Base-by-base conservation (phyloP, 2,329 filamentous ascomycete species). In the Epichloe coenophiala region DNA sequence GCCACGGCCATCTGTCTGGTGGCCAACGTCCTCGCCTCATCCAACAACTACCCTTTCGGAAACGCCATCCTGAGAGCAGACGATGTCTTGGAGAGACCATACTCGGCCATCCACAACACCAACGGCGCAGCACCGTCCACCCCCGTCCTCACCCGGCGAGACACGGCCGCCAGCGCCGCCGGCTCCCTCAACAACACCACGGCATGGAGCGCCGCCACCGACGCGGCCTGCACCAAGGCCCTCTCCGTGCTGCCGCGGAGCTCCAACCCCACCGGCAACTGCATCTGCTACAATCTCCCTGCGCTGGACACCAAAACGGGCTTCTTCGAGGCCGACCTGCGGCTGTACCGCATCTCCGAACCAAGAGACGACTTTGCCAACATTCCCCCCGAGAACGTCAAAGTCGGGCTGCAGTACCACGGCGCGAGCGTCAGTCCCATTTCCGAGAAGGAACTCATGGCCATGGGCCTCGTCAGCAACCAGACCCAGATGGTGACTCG, bases 281-380 rank as follows among this genome's bases (percentile, higher is more conserved):
- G 83, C 52, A 78, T 87, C 45, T 94, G 88, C 75, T 93, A 91
- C 70, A 94, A 93, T 63, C 67, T 94, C 23, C 23, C 83, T 0
- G 79, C 78, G 39, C 74, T 88, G 51, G 77, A 91, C 67, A 79
- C 77, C 58, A 65, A 66, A 4, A 81, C 77, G 0, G 86, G 86
- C 33, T 70, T 80, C 15, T 93, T 93, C 63, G 78, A 86, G 65
- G 86, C 86, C 33, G 87, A 93, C 62, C 66, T 93, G 47, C 76
- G 86, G 49, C 70, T 93, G 53, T 93, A 81, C 68, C 81, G 83
- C 64, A 68, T 90, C 45, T 81, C 80, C 5, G 66, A 75, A 0
- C 74, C 85, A 0, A 73, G 68, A 4, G 79, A 71, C 35, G 64
- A 61, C 4, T 84, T 81, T 55, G 63, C 68, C 9, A 72, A 71